Percentiles rank a stretch among this genome's conserved stretches.
Conservation (phyloP, 768 basidiomycete species). For the Lentinula sp. region DNA sequence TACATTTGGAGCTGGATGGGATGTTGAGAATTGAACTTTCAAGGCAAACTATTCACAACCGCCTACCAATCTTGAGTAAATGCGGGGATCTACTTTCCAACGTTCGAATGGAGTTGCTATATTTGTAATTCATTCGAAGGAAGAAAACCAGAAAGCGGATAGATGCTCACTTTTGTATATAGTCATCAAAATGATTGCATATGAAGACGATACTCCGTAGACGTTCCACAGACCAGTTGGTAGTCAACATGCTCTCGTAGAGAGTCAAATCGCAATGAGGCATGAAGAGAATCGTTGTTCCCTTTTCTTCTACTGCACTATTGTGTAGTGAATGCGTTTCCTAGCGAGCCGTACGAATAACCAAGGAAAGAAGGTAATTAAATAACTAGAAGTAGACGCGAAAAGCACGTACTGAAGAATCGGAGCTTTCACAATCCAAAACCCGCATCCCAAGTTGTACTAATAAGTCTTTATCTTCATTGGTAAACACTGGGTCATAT, state of each 20-base stretch:
- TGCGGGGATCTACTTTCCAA: background rate
- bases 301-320: background rate
- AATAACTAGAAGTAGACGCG: background rate
- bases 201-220: background rate
- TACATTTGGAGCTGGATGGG: background rate
- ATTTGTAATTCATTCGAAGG: background rate
- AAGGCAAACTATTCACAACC: too few relatives aligned
- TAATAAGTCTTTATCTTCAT: constrained; percentile 1
- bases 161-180: background rate
- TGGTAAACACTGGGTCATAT: constrained; percentile 2
- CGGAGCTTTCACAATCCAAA: background rate
- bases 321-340: background rate
- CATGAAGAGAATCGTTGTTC: background rate
- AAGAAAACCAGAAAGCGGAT: background rate
- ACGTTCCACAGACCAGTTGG: background rate
- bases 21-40: background rate
- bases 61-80: background rate
- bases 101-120: background rate
- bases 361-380: background rate
- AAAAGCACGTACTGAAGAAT: background rate
- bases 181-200: constrained; percentile 2
- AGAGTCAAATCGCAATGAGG: constrained; percentile 1
- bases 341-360: background rate
- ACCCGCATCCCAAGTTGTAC: background rate
- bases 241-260: background rate